Evolutionary conservation across 2,329 filamentous ascomycete genomes (phyloP), one percentile per base, ranked within the genome.

Genomic region (Calycina herbarum): DNA sequence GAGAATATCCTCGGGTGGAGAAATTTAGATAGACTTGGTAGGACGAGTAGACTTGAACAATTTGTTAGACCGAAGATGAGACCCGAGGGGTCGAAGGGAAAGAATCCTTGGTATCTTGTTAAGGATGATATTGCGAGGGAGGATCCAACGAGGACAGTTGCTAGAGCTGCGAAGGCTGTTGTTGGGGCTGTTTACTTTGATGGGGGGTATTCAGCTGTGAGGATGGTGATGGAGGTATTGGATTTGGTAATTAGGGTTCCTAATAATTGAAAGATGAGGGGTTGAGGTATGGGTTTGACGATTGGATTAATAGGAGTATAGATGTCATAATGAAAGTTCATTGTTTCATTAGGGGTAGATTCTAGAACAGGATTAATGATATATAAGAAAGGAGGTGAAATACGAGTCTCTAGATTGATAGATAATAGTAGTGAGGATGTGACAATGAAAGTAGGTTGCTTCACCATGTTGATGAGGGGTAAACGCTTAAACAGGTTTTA

Each of bases 151-250:
- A 63, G 64, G 17, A 64, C 58, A 1, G 64, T 70, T 42, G 65
- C 64, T 11, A 68, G 67, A 56, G 71, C 64, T 13, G 66, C 73
- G 15, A 66, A 68, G 51, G 72, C 72, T 15, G 64, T 73, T 2
- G 66, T 73, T 38, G 71, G 72, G 11, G 71, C 72, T 5, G 70
- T 70, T 1, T 71, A 69, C 58, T 69, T 65, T 35, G 70, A 73
- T 69, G 71, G 71, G 15, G 71, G 72, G 15, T 60, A 64, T 24
- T 60, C 69, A 3, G 64, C 42, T 17, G 70, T 63, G 24, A 66
- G 61, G 24, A 64, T 60, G 57, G 66, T 68, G 8, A 66, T 71
- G 66, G 64, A 33, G 7, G 60, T 67, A n/a, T 59, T 72, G 57
- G 59, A 63, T 20, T 38, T 69, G 4, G 20, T 61, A 4, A 67